These are phyloP conservation scores for Termitomyces sp. DNA, from an alignment of 768 basidiomycete species.

Conservation along the genomic window DNA sequence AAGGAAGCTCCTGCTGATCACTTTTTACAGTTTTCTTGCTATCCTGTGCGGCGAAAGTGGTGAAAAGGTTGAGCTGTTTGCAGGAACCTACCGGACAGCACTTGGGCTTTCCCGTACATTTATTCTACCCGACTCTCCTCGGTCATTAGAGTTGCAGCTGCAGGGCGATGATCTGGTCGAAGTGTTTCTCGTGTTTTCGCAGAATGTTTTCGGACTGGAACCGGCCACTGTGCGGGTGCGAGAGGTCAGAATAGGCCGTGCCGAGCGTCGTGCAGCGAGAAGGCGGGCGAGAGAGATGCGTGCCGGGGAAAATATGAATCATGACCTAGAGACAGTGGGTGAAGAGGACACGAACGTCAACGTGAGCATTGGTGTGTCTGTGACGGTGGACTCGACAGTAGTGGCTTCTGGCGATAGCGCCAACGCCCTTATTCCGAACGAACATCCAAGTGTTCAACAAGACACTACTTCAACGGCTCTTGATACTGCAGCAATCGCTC, in stretches of 20 bases:
- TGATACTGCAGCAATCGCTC: slow-evolving; percentile 33
- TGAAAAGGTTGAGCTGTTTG: slow-evolving; percentile 91
- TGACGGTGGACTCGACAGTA: slow-evolving; percentile 34
- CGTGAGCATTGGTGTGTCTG: slow-evolving; percentile 58
- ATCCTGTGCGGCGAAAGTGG: slow-evolving; percentile 90
- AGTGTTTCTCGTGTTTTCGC: slow-evolving; percentile 85
- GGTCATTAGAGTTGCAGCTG: slow-evolving; percentile 79
- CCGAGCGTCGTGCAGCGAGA: slow-evolving; percentile 80
- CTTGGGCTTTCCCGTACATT: slow-evolving; percentile 89
- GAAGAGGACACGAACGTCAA: slow-evolving; percentile 55
- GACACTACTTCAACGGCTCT: slow-evolving; percentile 21
- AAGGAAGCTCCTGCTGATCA: neutral
- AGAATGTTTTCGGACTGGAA: slow-evolving; percentile 89
- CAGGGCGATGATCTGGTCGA: slow-evolving; percentile 93
- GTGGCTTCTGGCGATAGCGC: slow-evolving; percentile 27
- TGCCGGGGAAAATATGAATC: slow-evolving; percentile 38
- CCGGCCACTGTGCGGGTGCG: slow-evolving; percentile 92
- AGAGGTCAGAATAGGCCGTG: slow-evolving; percentile 86
- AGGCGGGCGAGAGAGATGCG: slow-evolving; percentile 70
- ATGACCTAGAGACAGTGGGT: slow-evolving; percentile 37
- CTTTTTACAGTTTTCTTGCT: slow-evolving; percentile 66
- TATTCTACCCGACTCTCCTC: slow-evolving; percentile 86
- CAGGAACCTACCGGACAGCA: slow-evolving; percentile 86
- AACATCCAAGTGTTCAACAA: slow-evolving; percentile 33
- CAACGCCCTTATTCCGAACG: slow-evolving; percentile 32